Evolutionary conservation across 306 rosid genomes (phyloP).

Genomic region (Calophaca sinica): DNA sequence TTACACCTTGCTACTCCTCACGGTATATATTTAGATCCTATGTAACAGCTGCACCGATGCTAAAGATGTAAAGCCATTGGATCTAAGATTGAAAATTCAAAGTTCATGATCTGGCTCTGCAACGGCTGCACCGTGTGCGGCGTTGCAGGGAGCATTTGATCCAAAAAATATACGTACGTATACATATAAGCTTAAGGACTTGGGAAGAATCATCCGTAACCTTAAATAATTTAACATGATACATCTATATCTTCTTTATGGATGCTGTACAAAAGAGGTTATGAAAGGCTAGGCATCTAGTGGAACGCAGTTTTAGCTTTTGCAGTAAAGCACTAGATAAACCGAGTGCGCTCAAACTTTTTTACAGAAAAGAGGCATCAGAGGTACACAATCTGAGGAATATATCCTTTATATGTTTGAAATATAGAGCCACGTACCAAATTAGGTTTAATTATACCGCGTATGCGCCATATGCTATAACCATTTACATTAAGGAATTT

Average conservation of each 20-base stretch:
- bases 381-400: constrained; percentile 11
- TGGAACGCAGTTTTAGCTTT: constrained; percentile 52
- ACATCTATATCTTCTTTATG: background rate
- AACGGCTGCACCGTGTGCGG: too few species aligned
- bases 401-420: constrained; percentile 45
- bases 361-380: constrained; percentile 48
- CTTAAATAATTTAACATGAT: too few species aligned
- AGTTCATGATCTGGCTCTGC: too few species aligned
- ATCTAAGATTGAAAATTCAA: too few species aligned
- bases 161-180: too few species aligned
- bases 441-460: background rate
- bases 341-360: constrained; percentile 46
- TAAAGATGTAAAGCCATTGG: too few species aligned
- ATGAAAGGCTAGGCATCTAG: constrained; percentile 52
- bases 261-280: constrained; percentile 19
- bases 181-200: too few species aligned
- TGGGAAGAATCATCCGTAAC: too few species aligned
- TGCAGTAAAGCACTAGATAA: constrained; percentile 35
- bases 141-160: too few species aligned
- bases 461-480: background rate
- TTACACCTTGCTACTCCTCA: too few species aligned
- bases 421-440: constrained; percentile 41
- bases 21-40: too few species aligned
- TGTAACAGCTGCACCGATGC: too few species aligned
- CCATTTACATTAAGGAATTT: background rate